phyloP scores from a whole-genome alignment of 805 yeast genomes.

The Starmerella stellata region DNA sequence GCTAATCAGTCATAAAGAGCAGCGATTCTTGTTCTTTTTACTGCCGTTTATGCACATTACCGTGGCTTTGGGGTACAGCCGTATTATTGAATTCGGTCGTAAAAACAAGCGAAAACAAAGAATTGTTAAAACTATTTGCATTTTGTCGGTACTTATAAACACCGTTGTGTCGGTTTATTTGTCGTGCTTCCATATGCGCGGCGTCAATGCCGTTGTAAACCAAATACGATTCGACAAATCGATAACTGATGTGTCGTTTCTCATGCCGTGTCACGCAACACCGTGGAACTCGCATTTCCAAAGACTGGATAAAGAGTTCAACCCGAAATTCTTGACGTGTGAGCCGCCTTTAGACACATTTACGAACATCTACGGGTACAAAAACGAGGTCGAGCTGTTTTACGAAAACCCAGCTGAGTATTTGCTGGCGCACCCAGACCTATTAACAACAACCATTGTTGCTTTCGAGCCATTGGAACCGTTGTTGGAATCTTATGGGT shows the following conservation, averaged over 20 bases:
- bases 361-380: conserved; percentile 26
- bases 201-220: conserved; percentile 53
- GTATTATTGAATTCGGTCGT: background rate
- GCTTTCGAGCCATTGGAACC: conserved; percentile 46
- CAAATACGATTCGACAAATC: conserved; percentile 29
- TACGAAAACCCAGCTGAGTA: conserved; percentile 50
- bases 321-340: conserved; percentile 68
- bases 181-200: conserved; percentile 63
- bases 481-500: conserved; percentile 24
- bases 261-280: conserved; percentile 94
- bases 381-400: conserved; percentile 76
- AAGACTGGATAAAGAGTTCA: conserved; percentile 25
- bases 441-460: conserved; percentile 29
- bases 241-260: conserved; percentile 47
- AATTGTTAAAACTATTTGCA: conserved; percentile 16
- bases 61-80: conserved; percentile 25
- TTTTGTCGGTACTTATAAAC: conserved; percentile 23
- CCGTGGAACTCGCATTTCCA: conserved; percentile 85
- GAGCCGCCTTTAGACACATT: conserved; percentile 49
- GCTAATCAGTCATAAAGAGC: conserved; percentile 65
- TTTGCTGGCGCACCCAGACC: conserved; percentile 32
- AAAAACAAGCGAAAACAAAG: no score
- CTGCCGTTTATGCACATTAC: conserved; percentile 52
- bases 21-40: conserved; percentile 71
- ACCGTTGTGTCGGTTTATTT: conserved; percentile 32